These are phyloP conservation scores for Mycosarcoma maydis DNA, from an alignment of 1,284 basidiomycete genomes.

Conservation along the genomic window DNA sequence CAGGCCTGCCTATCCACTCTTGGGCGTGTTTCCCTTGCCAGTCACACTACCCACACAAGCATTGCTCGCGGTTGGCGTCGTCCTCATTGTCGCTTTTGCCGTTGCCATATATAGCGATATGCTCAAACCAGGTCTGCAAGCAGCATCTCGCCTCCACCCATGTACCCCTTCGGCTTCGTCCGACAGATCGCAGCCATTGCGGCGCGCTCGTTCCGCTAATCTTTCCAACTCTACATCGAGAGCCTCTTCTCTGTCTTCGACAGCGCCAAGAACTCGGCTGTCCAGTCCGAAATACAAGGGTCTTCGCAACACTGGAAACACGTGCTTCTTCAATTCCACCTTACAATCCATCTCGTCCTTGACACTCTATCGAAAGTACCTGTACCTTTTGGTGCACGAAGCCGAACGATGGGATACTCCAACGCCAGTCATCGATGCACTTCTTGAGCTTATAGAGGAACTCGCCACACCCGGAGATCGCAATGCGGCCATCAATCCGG, in stretches of 20 bases:
- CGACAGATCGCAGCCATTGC: constrained; percentile 13
- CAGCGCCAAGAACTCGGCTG: constrained; percentile 2
- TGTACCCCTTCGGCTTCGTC: constrained; percentile 24
- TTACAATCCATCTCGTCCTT: constrained; percentile 59
- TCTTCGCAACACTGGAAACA: constrained; percentile 62
- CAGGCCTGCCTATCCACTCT: constrained; percentile 27
- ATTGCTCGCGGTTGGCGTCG: constrained; percentile 11
- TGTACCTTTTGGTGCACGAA: constrained; percentile 36
- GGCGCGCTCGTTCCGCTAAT: constrained; percentile 23
- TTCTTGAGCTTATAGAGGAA: constrained; percentile 50
- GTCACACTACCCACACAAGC: constrained; percentile 25
- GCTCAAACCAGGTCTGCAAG: constrained; percentile 35
- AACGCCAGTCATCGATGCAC: constrained; percentile 61
- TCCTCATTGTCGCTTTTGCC: constrained; percentile 17
- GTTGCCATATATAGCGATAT: constrained; percentile 26
- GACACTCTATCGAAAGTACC: constrained; percentile 30
- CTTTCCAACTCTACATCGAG: constrained; percentile 11
- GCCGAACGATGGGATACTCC: constrained; percentile 59
- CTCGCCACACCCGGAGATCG: constrained; percentile 42
- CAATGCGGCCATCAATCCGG: constrained; percentile 53
- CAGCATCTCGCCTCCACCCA: constrained; percentile 31
- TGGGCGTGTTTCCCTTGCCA: constrained; percentile 20
- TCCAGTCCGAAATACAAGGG: constrained; percentile 45
- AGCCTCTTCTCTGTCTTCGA: constrained; percentile 5
- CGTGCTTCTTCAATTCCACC: constrained; percentile 65